phyloP scores from a whole-genome alignment of 441 rosid species.

The Arabidopsis hybrid region DNA sequence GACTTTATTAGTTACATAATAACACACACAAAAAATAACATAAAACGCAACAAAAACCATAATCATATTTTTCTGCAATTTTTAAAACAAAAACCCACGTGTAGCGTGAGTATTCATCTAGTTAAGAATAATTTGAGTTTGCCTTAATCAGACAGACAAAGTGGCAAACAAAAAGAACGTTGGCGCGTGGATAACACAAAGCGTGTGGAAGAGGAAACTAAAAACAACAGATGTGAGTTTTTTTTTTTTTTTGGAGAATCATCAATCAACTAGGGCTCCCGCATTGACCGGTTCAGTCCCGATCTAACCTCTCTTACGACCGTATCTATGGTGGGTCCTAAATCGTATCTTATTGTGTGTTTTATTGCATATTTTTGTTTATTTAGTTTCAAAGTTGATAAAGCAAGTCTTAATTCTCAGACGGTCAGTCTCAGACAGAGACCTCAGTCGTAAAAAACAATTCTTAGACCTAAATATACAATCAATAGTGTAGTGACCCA shows the following conservation, averaged over 20 bases:
- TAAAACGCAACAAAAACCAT: too few species aligned
- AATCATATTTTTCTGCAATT: too few species aligned
- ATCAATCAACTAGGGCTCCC: slow-evolving; percentile 54
- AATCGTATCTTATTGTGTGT: slow-evolving; percentile 35
- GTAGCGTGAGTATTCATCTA: too few species aligned
- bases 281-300: slow-evolving; percentile 67
- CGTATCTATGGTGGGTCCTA: slow-evolving; percentile 66
- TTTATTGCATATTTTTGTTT: slow-evolving; percentile 18
- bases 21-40: too few species aligned
- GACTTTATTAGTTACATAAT: too few species aligned
- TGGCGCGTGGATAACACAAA: slow-evolving; percentile 25
- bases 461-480: slow-evolving; percentile 21
- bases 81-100: too few species aligned
- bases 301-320: slow-evolving; percentile 61
- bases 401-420: slow-evolving; percentile 16
- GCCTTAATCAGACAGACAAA: neutral
- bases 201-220: slow-evolving; percentile 18
- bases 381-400: neutral
- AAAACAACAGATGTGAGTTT: slow-evolving; percentile 1
- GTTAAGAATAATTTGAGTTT: neutral
- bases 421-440: slow-evolving; percentile 27
- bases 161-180: neutral
- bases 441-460: slow-evolving; percentile 8
- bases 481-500: slow-evolving; percentile 28
- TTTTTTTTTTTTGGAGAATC: neutral